phyloP scores from a whole-genome alignment of 768 basidiomycete species.

The Pseudohyphozyma bogoriensis region DNA sequence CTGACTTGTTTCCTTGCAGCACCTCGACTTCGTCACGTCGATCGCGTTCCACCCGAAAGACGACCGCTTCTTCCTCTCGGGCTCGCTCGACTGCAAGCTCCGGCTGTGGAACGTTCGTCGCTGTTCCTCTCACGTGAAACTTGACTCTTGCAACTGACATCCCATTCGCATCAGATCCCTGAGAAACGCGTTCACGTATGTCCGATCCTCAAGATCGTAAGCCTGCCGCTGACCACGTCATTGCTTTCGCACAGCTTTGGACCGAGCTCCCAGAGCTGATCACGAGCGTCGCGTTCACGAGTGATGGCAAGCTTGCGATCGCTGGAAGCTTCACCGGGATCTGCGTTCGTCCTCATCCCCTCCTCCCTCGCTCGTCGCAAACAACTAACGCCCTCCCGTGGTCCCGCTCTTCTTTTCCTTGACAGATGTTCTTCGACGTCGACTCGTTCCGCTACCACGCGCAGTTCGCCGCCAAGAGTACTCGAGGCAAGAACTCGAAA shows the following conservation, averaged over 20 bases:
- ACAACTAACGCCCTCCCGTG: not conserved
- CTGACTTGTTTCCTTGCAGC: constrained; percentile 9
- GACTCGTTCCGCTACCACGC: constrained; percentile 21
- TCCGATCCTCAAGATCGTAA: not conserved
- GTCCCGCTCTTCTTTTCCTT: not conserved
- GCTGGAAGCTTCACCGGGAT: constrained; percentile 31
- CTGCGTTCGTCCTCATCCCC: constrained; percentile 22
- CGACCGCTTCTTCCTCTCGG: constrained; percentile 35
- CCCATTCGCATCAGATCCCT: constrained; percentile 10
- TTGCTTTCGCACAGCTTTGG: constrained; percentile 14
- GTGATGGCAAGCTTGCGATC: constrained; percentile 30
- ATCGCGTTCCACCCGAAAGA: constrained; percentile 35
- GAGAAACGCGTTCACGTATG: constrained; percentile 28
- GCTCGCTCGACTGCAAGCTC: constrained; percentile 32
- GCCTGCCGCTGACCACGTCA: not conserved
- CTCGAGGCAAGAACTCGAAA: constrained; percentile 31
- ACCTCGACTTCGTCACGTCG: constrained; percentile 35
- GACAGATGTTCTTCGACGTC: constrained; percentile 29
- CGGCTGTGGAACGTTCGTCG: constrained; percentile 31
- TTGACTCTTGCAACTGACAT: not conserved
- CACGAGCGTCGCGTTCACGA: constrained; percentile 32
- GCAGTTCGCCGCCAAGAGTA: constrained; percentile 20
- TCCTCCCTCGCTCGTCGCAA: not conserved
- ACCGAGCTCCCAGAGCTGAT: constrained; percentile 33
- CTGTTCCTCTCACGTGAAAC: not conserved